A percentile compares a stretch with the other conserved stretches of the same genome.
phyloP scores from a whole-genome alignment of 2,329 filamentous ascomycete species.

The Escovopsis sp. region DNA sequence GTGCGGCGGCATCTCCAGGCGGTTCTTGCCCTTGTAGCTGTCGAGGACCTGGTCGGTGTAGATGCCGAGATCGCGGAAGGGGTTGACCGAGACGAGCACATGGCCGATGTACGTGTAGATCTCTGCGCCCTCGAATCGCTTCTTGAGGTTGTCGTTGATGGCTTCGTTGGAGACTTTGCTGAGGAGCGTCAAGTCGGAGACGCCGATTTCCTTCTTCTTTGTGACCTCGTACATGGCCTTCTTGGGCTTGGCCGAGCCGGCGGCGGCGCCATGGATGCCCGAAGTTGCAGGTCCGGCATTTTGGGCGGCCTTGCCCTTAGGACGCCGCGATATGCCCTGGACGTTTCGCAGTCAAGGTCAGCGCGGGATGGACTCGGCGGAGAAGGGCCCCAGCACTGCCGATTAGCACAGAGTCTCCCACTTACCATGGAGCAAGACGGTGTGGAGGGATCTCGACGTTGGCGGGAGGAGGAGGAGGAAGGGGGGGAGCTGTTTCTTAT shows the following conservation, averaged over 20 bases:
- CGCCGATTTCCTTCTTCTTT: conserved; percentile 99
- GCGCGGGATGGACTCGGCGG: too few relatives aligned
- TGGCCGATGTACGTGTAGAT: conserved; percentile 99
- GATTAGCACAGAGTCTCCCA: conserved; percentile 1
- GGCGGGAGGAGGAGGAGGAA: not conserved
- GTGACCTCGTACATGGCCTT: conserved; percentile 91
- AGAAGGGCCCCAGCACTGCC: not conserved
- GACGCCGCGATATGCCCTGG: conserved; percentile 26
- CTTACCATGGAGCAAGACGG: conserved; percentile 19
- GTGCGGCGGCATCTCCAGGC: conserved; percentile 86
- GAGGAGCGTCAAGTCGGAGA: conserved; percentile 91
- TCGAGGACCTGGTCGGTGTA: conserved; percentile 91
- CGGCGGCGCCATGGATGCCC: conserved; percentile 19
- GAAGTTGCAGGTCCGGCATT: conserved; percentile 25
- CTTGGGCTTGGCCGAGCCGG: conserved; percentile 52
- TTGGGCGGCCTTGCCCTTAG: conserved; percentile 24
- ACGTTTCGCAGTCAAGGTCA: conserved; percentile 3
- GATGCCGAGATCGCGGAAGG: conserved; percentile 92
- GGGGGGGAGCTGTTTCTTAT: not conserved
- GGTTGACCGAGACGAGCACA: conserved; percentile 97
- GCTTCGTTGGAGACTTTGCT: conserved; percentile 99
- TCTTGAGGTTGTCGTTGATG: conserved; percentile 98
- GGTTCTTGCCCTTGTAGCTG: conserved; percentile 92
- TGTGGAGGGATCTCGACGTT: conserved; percentile 5
- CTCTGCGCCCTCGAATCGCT: conserved; percentile 91